Percentiles rank a stretch among this genome's conserved stretches.
phyloP scores from a whole-genome alignment of 2,329 filamentous ascomycete species.

The Aspergillus ochraceus region DNA sequence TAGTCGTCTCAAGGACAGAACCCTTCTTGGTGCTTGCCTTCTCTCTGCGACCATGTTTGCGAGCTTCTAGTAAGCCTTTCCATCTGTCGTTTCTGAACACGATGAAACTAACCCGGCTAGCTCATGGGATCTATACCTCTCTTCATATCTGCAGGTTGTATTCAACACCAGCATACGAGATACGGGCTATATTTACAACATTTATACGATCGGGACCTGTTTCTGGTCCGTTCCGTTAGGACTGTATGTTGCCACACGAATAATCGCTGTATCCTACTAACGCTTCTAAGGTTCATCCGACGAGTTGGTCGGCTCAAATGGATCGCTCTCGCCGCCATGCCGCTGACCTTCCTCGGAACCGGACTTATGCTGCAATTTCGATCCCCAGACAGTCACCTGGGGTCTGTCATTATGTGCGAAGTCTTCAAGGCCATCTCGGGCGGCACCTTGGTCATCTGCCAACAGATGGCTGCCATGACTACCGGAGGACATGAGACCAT shows the following conservation, averaged over 20 bases:
- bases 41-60: conserved; percentile 16
- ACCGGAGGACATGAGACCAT: conserved; percentile 53
- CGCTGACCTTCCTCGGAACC: conserved; percentile 49
- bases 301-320: conserved; percentile 52
- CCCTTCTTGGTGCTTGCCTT: conserved; percentile 23
- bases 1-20: conserved; percentile 22
- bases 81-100: background rate
- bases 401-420: conserved; percentile 56
- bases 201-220: conserved; percentile 25
- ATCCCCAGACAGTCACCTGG: conserved; percentile 44
- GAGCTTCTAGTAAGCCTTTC: background rate
- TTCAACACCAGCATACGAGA: conserved; percentile 20
- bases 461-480: conserved; percentile 56
- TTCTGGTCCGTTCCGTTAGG: conserved; percentile 58
- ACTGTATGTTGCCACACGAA: conserved; percentile 53
- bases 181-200: conserved; percentile 25
- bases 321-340: conserved; percentile 39
- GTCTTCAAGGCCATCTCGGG: conserved; percentile 56
- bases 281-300: conserved; percentile 44
- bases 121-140: conserved; percentile 19
- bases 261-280: background rate
- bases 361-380: conserved; percentile 56
- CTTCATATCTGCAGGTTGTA: conserved; percentile 28
- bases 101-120: background rate
- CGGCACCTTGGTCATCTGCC: conserved; percentile 51